phyloP scores from a whole-genome alignment of 805 yeast genomes.

The Saturnispora serradocipensis region DNA sequence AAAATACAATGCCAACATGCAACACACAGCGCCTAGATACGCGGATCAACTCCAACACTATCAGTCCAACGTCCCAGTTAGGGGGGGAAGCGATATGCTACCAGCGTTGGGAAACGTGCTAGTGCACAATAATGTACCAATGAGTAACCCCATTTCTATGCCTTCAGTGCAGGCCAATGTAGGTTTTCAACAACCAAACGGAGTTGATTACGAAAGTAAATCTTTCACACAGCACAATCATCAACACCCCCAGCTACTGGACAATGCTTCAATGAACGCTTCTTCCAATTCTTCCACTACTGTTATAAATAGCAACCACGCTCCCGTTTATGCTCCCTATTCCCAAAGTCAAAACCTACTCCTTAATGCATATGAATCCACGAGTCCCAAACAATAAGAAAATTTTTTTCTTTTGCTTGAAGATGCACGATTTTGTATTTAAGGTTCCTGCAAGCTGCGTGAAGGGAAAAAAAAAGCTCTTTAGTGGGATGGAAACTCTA shows the following conservation, averaged over 20 bases:
- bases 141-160: neutral
- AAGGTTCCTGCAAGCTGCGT: neutral
- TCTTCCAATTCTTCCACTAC: neutral
- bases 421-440: neutral
- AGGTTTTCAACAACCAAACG: neutral
- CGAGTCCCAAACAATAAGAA: neutral
- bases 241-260: slow-evolving; percentile 3
- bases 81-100: neutral
- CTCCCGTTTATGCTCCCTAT: neutral
- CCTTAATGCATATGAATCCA: neutral
- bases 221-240: neutral
- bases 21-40: neutral
- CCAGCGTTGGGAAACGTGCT: neutral
- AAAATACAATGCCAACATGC: neutral
- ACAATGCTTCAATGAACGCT: neutral
- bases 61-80: neutral
- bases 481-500: no score
- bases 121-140: neutral
- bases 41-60: neutral
- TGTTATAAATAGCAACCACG: neutral
- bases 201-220: neutral
- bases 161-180: neutral
- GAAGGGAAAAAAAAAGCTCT: neutral
- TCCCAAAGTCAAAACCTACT: neutral
- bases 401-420: neutral